phyloP scores from a whole-genome alignment of 176 grass and related monocot species.

The Eleusine indica region DNA sequence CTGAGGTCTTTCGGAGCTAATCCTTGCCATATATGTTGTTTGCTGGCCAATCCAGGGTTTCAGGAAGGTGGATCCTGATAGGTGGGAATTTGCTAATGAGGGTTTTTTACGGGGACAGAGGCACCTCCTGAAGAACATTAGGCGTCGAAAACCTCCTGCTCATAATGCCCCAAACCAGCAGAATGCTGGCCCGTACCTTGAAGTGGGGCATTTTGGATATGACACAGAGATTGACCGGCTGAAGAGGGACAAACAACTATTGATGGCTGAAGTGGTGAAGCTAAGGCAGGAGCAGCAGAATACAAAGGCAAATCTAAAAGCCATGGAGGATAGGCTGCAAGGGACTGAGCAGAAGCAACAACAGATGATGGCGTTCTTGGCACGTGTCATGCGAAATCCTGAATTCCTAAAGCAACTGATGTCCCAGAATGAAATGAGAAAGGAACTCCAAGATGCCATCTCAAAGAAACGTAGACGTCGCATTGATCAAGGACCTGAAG shows the following conservation, averaged over 20 bases:
- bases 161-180: slow-evolving; percentile 62
- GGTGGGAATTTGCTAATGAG: slow-evolving; percentile 96
- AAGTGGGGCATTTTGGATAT: slow-evolving; percentile 81
- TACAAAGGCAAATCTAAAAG: slow-evolving; percentile 65
- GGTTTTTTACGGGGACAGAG: slow-evolving; percentile 81
- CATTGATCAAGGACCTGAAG: slow-evolving; percentile 62
- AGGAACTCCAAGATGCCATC: slow-evolving; percentile 80
- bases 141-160: slow-evolving; percentile 59
- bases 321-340: slow-evolving; percentile 82
- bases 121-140: slow-evolving; percentile 87
- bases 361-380: slow-evolving; percentile 84
- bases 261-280: slow-evolving; percentile 87
- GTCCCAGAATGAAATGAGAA: slow-evolving; percentile 64
- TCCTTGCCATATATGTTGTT: not conserved
- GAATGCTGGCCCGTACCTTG: slow-evolving; percentile 65
- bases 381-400: slow-evolving; percentile 71
- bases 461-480: slow-evolving; percentile 77
- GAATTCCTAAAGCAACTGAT: slow-evolving; percentile 73
- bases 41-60: slow-evolving; percentile 68
- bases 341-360: slow-evolving; percentile 86
- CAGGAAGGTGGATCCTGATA: slow-evolving; percentile 92
- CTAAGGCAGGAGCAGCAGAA: slow-evolving; percentile 93
- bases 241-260: slow-evolving; percentile 76
- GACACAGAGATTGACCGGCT: slow-evolving; percentile 73
- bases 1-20: slow-evolving; percentile 22